Conservation (phyloP, 1,284 basidiomycete species). For the Cryptococcus jaspeensis region DNA sequence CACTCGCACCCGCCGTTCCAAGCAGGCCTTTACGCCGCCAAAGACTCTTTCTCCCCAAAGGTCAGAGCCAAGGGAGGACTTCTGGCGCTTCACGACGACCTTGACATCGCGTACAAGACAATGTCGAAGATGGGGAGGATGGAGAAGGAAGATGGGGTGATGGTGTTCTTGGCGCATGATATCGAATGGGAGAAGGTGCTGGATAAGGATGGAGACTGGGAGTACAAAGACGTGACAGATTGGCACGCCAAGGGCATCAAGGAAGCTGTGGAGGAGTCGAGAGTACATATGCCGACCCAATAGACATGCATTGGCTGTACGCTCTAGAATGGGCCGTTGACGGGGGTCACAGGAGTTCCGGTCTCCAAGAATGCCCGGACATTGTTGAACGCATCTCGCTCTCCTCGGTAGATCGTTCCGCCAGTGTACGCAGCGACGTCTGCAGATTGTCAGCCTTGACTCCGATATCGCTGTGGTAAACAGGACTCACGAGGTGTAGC, state of each 20-base stretch:
- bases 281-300: too few relatives aligned
- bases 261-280: too few relatives aligned
- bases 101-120: constrained; percentile 14
- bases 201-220: constrained; percentile 10
- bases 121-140: constrained; percentile 21
- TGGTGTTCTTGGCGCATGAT: constrained; percentile 18
- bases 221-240: constrained; percentile 12
- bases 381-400: constrained; percentile 20
- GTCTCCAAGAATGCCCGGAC: constrained; percentile 15
- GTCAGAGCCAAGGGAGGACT: constrained; percentile 12
- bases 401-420: constrained; percentile 15
- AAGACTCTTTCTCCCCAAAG: constrained; percentile 9
- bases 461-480: too few relatives aligned
- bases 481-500: background rate
- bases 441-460: too few relatives aligned
- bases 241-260: constrained; percentile 7
- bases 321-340: constrained; percentile 19
- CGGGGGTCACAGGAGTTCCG: constrained; percentile 19
- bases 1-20: constrained; percentile 12
- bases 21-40: constrained; percentile 14
- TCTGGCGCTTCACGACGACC: constrained; percentile 18
- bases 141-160: constrained; percentile 20
- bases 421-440: constrained; percentile 17
- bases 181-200: constrained; percentile 21
- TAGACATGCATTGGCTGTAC: background rate